A percentile compares a stretch with the other conserved stretches of the same genome.
These are phyloP conservation scores for Phytophthora tubulina DNA, from an alignment of 352 stramenopile genomes.

Conservation along the genomic window DNA sequence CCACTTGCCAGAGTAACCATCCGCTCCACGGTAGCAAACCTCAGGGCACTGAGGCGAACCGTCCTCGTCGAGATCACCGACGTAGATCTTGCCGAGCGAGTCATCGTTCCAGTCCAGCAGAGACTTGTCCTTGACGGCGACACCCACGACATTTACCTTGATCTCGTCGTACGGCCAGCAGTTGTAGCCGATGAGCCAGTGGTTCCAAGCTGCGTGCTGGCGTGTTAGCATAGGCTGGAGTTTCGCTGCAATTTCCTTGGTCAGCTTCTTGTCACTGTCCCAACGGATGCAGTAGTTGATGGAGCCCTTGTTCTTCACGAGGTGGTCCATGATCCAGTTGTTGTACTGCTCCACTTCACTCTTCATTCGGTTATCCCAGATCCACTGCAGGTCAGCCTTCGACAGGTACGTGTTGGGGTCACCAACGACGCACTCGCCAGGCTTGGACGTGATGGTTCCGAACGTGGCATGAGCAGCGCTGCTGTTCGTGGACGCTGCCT, in stretches of 20 bases:
- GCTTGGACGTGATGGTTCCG: slow-evolving; percentile 33
- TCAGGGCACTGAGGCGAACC: slow-evolving; percentile 33
- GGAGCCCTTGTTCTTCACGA: slow-evolving; percentile 39
- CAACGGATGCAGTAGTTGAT: slow-evolving; percentile 57
- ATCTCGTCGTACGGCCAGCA: slow-evolving; percentile 39
- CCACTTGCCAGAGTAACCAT: not conserved
- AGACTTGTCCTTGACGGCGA: slow-evolving; percentile 23
- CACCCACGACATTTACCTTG: slow-evolving; percentile 36
- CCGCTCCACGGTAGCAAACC: slow-evolving; percentile 37
- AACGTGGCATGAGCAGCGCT: slow-evolving; percentile 24
- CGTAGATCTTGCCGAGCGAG: slow-evolving; percentile 43
- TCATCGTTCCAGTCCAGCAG: slow-evolving; percentile 47
- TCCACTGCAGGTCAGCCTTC: slow-evolving; percentile 22
- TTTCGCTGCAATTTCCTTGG: slow-evolving; percentile 45
- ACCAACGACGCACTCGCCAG: slow-evolving; percentile 31
- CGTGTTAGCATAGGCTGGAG: slow-evolving; percentile 48
- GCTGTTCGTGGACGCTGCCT: slow-evolving; percentile 5
- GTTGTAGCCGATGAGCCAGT: slow-evolving; percentile 35
- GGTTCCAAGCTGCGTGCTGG: slow-evolving; percentile 38
- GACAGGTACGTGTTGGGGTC: slow-evolving; percentile 32
- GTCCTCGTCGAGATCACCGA: slow-evolving; percentile 33
- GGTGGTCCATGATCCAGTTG: slow-evolving; percentile 44
- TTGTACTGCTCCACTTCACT: slow-evolving; percentile 3
- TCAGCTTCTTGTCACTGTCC: slow-evolving; percentile 47
- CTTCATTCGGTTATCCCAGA: slow-evolving; percentile 35